Percentiles rank a stretch among this genome's conserved stretches.
phyloP scores from a whole-genome alignment of 148 eudicot species.

The Heliosperma pusillum region DNA sequence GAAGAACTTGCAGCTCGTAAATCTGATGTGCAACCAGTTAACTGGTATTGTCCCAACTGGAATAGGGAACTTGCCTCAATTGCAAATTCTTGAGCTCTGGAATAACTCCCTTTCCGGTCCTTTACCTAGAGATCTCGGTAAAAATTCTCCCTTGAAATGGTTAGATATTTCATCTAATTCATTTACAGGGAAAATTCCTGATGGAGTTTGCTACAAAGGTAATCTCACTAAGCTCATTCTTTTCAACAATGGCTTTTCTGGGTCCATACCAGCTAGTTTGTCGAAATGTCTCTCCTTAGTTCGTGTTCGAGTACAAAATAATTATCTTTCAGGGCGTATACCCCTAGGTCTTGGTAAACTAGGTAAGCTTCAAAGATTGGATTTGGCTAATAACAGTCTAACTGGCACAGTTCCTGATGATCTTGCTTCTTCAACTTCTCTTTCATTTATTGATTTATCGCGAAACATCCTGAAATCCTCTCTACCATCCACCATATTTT shows the following conservation, averaged over 20 bases:
- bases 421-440: slow-evolving; percentile 47
- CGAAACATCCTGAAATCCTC: slow-evolving; percentile 58
- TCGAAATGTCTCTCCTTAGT: slow-evolving; percentile 56
- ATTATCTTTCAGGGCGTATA: slow-evolving; percentile 57
- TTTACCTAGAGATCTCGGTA: slow-evolving; percentile 70
- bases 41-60: slow-evolving; percentile 52
- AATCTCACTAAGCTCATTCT: slow-evolving; percentile 76
- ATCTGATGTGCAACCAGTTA: slow-evolving; percentile 66
- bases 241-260: slow-evolving; percentile 65
- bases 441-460: slow-evolving; percentile 78
- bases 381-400: slow-evolving; percentile 62
- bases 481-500: slow-evolving; percentile 63
- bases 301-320: slow-evolving; percentile 70
- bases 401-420: slow-evolving; percentile 67
- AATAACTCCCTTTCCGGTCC: slow-evolving; percentile 69
- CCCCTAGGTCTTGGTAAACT: slow-evolving; percentile 69
- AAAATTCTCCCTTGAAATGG: slow-evolving; percentile 64
- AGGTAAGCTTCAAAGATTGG: slow-evolving; percentile 58
- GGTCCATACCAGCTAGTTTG: slow-evolving; percentile 51
- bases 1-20: slow-evolving; percentile 59
- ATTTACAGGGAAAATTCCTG: slow-evolving; percentile 65
- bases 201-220: slow-evolving; percentile 45
- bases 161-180: slow-evolving; percentile 84
- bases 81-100: slow-evolving; percentile 78
- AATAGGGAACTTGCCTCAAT: slow-evolving; percentile 39